Evolutionary conservation across 352 stramenopile genomes (phyloP), one percentile per base, ranked within the genome.

Genomic region (Phytophthora aleatoria): DNA sequence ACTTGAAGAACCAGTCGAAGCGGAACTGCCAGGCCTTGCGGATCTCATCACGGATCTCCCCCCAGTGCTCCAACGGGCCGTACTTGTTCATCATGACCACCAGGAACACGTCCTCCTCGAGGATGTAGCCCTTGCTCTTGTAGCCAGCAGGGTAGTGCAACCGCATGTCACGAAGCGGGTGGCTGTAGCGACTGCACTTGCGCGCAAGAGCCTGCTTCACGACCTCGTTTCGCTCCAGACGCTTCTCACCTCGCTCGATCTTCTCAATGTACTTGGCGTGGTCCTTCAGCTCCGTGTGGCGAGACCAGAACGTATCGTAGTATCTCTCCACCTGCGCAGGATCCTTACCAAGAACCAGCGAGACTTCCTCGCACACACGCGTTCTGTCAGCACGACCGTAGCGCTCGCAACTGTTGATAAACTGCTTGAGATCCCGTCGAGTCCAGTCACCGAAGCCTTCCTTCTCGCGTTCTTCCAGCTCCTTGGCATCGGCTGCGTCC

Each of bases 1-100:
- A 99, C 79, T 99, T 99, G 81, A 99, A 99, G 68, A 99, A 99
- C 97, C 97, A 99, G 74, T 99, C 95, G 61, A 99, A 99, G 10
- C 97, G 92, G 75, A 99, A 99, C 71, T 99, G 96, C 96, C 96
- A 99, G 15, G 96, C 95, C 52, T 97, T 96, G 61, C 93, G 89
- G 67, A 99, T 99, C 76, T 99, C 96, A 64, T 99, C 92, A 30
- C 97, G 93, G 70, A 99, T 99, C 62, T 97, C 88, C 66, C 97
- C 97, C 81, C 96, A 98, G 70, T 98, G 94, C 67, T 93, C 87
- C 36, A 98, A 86, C 59, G 98, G 98, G 0, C 97, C 97, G 77
- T 99, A 98, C 53, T 97, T 93, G 82, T 99, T 97, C 96, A 99
- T 99, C 95, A 99, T 99, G 47, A 96, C 97, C 9, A 99, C 77